Conservation (phyloP, 768 basidiomycete genomes). For the Psilocybe subaeruginosa region DNA sequence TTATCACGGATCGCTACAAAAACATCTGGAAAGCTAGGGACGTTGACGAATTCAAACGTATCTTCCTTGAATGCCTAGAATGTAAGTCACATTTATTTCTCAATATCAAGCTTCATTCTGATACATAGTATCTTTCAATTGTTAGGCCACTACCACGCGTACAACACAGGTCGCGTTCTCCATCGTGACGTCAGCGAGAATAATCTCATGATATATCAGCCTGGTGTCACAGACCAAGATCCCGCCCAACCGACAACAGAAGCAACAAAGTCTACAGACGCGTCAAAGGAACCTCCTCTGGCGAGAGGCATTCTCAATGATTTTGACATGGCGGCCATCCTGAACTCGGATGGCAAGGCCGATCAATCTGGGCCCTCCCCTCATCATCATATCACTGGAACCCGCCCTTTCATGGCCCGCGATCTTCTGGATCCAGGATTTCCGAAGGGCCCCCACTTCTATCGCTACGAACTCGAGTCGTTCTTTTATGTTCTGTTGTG, state of each 20-base stretch:
- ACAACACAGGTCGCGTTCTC: conserved; percentile 22
- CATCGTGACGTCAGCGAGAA: conserved; percentile 35
- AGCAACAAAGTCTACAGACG: not conserved
- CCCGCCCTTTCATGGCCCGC: not conserved
- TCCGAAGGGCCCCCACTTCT: too few species aligned
- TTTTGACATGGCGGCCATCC: not conserved
- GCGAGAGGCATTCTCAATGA: not conserved
- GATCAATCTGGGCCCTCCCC: too few species aligned
- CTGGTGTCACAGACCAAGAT: not conserved
- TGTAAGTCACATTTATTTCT: not conserved
- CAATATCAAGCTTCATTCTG: not conserved
- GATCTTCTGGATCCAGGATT: conserved; percentile 14
- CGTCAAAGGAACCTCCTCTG: too few species aligned
- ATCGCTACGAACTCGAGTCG: too few species aligned
- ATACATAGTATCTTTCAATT: not conserved
- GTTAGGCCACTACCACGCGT: conserved; percentile 26
- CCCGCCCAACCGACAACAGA: not conserved
- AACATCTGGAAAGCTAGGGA: conserved; percentile 9
- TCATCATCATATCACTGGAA: too few species aligned
- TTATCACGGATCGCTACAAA: not conserved
- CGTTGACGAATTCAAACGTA: conserved; percentile 27
- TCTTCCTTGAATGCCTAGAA: conserved; percentile 31
- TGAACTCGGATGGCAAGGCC: not conserved
- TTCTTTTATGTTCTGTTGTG: too few species aligned
- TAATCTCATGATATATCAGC: conserved; percentile 29